These are phyloP conservation scores for Galerina marginata DNA, from an alignment of 768 basidiomycete species.

Conservation along the genomic window DNA sequence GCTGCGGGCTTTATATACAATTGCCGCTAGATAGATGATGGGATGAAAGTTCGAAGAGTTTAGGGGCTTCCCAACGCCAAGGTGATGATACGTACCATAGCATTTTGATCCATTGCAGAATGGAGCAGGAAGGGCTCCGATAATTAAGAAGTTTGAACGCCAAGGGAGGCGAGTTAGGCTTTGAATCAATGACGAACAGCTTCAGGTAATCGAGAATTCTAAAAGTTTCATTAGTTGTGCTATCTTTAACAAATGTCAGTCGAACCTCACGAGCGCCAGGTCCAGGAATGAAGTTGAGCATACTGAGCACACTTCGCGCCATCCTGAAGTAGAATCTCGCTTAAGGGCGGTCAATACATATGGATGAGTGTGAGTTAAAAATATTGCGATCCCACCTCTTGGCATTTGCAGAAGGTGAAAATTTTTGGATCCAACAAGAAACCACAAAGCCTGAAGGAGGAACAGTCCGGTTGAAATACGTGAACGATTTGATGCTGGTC, in stretches of 20 bases:
- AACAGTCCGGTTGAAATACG: neutral
- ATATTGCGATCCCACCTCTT: constrained; percentile 1
- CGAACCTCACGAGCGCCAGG: too few species aligned
- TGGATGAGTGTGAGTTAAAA: neutral
- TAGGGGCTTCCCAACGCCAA: constrained; percentile 11
- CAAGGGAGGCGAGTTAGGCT: neutral
- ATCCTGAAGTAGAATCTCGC: too few species aligned
- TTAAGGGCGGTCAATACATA: too few species aligned
- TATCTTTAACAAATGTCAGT: too few species aligned
- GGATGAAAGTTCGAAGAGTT: neutral
- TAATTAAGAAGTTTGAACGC: constrained; percentile 1
- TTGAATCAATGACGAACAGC: too few species aligned
- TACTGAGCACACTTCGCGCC: too few species aligned
- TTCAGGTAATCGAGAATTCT: too few species aligned
- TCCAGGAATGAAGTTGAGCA: too few species aligned
- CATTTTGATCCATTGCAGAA: constrained; percentile 4
- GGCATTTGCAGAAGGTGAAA: neutral
- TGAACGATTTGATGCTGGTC: constrained; percentile 7
- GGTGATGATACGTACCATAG: constrained; percentile 1
- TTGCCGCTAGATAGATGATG: neutral
- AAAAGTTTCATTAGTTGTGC: too few species aligned
- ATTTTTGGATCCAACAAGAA: neutral
- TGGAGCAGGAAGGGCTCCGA: constrained; percentile 6
- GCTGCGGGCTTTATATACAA: neutral
- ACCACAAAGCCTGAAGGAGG: neutral